These are phyloP conservation scores for Heimioporus punctisporus DNA, from an alignment of 1,284 basidiomycete genomes.

Conservation along the genomic window DNA sequence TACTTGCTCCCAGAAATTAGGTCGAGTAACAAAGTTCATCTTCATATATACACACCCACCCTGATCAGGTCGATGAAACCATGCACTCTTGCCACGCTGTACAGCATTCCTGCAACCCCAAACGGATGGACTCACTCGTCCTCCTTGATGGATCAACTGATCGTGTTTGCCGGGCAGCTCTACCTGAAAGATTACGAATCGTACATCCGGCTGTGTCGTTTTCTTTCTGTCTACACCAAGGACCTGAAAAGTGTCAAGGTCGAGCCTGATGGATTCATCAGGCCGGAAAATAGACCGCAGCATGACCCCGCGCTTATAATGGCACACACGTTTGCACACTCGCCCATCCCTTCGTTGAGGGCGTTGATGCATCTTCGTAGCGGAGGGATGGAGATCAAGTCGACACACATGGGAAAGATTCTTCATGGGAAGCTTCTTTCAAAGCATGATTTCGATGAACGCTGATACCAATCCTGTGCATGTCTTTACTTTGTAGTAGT, in stretches of 20 bases:
- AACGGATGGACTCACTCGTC: neutral
- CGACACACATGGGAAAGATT: neutral
- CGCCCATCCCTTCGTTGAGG: conserved; percentile 31
- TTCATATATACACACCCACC: neutral
- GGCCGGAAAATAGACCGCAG: conserved; percentile 17
- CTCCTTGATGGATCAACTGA: neutral
- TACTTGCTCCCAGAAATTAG: neutral
- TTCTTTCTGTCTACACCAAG: conserved; percentile 21
- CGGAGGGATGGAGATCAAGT: conserved; percentile 40
- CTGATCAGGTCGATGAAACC: conserved; percentile 34
- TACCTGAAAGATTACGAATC: neutral
- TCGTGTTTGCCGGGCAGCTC: neutral
- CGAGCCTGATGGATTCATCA: conserved; percentile 40
- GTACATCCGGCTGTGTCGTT: neutral
- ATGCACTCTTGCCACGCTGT: conserved; percentile 39
- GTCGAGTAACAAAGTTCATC: neutral
- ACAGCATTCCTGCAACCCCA: neutral
- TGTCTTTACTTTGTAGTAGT: too few relatives aligned
- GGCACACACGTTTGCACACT: conserved; percentile 28
- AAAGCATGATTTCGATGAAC: conserved; percentile 23
- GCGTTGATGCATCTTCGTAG: conserved; percentile 38
- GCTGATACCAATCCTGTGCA: too few relatives aligned
- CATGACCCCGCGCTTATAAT: too few relatives aligned
- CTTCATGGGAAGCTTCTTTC: conserved; percentile 22
- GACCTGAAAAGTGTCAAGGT: conserved; percentile 13